Conservation (phyloP, 768 basidiomycete genomes). For the Cyclocybe cylindracea region DNA sequence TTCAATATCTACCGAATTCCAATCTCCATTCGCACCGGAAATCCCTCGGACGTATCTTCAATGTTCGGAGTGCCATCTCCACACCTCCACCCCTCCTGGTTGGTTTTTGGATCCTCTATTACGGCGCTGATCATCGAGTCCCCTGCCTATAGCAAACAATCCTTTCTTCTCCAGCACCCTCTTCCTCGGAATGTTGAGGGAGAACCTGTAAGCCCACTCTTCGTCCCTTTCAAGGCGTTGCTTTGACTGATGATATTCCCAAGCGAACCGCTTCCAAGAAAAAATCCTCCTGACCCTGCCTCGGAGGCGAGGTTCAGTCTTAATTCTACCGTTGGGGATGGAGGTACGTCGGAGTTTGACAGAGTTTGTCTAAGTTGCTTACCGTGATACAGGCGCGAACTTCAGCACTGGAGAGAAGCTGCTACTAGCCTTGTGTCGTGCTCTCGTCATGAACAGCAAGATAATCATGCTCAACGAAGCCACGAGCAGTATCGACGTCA, state of each 20-base stretch:
- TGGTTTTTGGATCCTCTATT: too few species aligned
- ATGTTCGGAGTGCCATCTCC: too few species aligned
- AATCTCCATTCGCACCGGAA: too few species aligned
- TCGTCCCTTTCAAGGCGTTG: neutral
- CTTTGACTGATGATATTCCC: neutral
- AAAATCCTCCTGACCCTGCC: slow-evolving; percentile 42
- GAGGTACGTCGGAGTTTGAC: slow-evolving; percentile 39
- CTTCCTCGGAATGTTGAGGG: slow-evolving; percentile 44
- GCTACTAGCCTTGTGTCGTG: slow-evolving; percentile 60
- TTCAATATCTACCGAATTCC: too few species aligned
- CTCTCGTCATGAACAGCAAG: slow-evolving; percentile 59
- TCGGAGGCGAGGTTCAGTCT: slow-evolving; percentile 68
- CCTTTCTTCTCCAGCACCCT: too few species aligned
- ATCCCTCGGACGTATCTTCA: too few species aligned
- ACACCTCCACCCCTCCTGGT: too few species aligned
- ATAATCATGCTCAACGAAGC: slow-evolving; percentile 67
- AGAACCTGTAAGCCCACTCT: slow-evolving; percentile 36
- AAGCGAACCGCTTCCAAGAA: slow-evolving; percentile 59
- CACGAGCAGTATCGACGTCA: slow-evolving; percentile 60
- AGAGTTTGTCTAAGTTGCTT: neutral
- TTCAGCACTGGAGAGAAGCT: slow-evolving; percentile 70
- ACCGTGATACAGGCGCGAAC: slow-evolving; percentile 44
- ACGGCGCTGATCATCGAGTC: too few species aligned
- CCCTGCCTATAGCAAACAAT: too few species aligned
- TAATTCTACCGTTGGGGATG: slow-evolving; percentile 59